Base-by-base conservation (phyloP, 2,329 filamentous ascomycete species). In the Diatrype stigma region DNA sequence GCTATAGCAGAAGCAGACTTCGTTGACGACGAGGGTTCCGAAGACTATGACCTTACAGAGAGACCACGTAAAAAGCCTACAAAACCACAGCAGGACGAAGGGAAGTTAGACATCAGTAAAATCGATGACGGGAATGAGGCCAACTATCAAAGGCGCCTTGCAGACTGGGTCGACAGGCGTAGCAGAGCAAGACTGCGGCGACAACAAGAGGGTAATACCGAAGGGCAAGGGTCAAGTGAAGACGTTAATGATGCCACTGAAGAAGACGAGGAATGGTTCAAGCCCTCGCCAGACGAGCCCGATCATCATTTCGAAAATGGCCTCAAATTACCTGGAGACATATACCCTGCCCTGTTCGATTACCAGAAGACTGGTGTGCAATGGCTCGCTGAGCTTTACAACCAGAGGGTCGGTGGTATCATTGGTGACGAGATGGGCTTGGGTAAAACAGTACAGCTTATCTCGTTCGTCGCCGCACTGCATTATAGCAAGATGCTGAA, bases 361-460 rank as follows among this genome's bases (percentile, higher is more conserved):
- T 99, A 99, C 60, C 94, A 99, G 63, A 96, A 96, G 69, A 96
- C 91, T 0, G 92, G 93, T 3, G 91, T 99, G 3, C 89, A 96
- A 65, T 99, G 94, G 94, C 79, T 99, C 6, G 91, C 90, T 67
- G 93, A 99, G 67, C 75, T 99, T 2, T 93, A 96, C 66, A 84
- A 85, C 50, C 91, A 96, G 66, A 82, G 87, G 54, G 91, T 96
- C 5, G 94, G 94, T 22, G 94, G 94, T 2, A 97, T 99, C 49
- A 81, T 99, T 37, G 94, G 93, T 6, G 94, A 99, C 64, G 94
- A 99, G 69, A 99, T 99, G 94, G 94, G 95, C 1, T 74, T 99
- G n/a, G 94, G 94, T 3, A 99, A 99, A 72, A 99, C 94, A 55
- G 80, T 84, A 1, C 81, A 84, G 60, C 63, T 82, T 26, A 84